Evolutionary conservation across 2,329 filamentous ascomycete species (phyloP), one percentile per base, ranked within the genome.

Genomic region (Diplodia mutila): DNA sequence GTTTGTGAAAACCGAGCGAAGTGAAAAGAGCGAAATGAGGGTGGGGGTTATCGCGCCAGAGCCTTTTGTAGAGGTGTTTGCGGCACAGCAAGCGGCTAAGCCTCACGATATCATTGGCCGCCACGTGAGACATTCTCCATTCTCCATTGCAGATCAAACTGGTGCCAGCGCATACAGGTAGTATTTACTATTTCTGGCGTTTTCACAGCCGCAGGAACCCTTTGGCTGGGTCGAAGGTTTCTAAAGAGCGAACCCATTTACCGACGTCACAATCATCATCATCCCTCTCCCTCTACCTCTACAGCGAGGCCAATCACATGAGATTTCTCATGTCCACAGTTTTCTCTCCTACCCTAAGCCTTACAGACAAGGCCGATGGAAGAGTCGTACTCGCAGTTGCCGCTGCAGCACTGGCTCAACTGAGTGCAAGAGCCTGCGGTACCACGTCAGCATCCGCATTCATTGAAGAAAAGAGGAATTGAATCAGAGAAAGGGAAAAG

Each of bases 371-470:
- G 53, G 4, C 42, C 32, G 6, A 52, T 37, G 18, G 27, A 37
- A 4, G 53, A 55, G 29, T 55, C 53, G 61, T 64, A 64, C 61
- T 25, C 12, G 61, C 61, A 64, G 48, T 64, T 64, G 2, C 61
- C 61, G 14, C 61, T 64, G 48, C 48, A 64, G 61, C 61, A 64
- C 25, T 52, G 29, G 4, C 9, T 6, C 27, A 63, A 23, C 42
- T 63, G 53, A 14, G 53, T 63, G 37, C 46, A 63, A 21, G 46
- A 29, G 21, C 57, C 55, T 61, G 7, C 21, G 3, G 14, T 32
- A 21, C 6, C 7, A 42, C 18, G 1, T 59, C 9, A 59, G 34
- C 32, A 39, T 8, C 32, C 18, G n/a, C n/a, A n/a, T n/a, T 46
- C 16, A 12, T 21, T 14, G 39, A 39, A 25, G 12, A 1, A 7